These are phyloP conservation scores for Schizophyllum commune DNA, from an alignment of 1,284 basidiomycete species.

Conservation along the genomic window DNA sequence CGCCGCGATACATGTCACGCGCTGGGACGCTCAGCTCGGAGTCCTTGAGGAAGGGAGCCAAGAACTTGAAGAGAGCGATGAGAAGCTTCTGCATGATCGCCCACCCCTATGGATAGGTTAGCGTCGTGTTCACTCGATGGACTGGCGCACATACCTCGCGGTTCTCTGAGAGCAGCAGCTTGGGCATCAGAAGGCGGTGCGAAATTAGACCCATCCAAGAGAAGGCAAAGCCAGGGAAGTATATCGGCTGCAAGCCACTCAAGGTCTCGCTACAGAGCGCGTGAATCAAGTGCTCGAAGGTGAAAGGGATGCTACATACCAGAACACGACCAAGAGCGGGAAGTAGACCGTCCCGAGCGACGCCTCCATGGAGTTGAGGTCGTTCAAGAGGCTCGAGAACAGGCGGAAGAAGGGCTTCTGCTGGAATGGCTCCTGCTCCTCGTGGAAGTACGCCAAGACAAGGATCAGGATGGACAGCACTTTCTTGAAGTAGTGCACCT, in stretches of 20 bases:
- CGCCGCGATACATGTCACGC: constrained; percentile 90
- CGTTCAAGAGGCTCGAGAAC: constrained; percentile 94
- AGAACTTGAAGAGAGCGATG: constrained; percentile 89
- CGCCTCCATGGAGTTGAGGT: constrained; percentile 79
- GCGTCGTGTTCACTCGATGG: constrained; percentile 5
- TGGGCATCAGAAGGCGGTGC: constrained; percentile 96
- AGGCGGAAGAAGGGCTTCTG: constrained; percentile 99
- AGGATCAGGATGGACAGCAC: constrained; percentile 96
- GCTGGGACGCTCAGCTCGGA: constrained; percentile 77
- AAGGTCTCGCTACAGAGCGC: constrained; percentile 72
- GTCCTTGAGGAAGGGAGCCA: constrained; percentile 85
- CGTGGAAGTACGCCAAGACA: constrained; percentile 91
- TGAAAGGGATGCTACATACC: constrained; percentile 35
- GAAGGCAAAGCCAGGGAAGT: constrained; percentile 97
- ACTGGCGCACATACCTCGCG: constrained; percentile 50
- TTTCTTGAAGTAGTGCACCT: constrained; percentile 96
- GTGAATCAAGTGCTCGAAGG: constrained; percentile 3
- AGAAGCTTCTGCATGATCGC: constrained; percentile 92
- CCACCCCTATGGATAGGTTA: constrained; percentile 61
- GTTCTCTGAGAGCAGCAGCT: constrained; percentile 78
- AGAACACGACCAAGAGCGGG: constrained; percentile 83
- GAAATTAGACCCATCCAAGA: constrained; percentile 97
- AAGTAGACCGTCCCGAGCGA: constrained; percentile 84
- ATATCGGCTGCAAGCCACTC: constrained; percentile 92
- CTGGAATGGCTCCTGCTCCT: constrained; percentile 92